Evolutionary conservation across 1,284 basidiomycete genomes (phyloP).

Genomic region (Ceratobasidium sp.): DNA sequence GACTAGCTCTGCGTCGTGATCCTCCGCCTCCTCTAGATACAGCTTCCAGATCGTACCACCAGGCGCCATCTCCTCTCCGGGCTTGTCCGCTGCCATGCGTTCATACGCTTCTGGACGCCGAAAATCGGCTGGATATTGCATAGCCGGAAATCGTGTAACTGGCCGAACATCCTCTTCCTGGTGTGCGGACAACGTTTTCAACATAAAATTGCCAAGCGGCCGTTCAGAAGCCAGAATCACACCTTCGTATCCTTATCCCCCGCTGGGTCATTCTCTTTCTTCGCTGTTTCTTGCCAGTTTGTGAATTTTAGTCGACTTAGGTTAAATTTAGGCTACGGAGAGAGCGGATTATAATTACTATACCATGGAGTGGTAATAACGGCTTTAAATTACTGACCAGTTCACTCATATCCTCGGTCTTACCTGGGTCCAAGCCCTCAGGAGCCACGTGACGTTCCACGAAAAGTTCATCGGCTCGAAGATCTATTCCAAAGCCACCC

Average conservation of each 20-base stretch:
- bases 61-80: not conserved
- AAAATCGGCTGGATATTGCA: not conserved
- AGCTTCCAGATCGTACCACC: not conserved
- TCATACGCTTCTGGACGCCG: conserved; percentile 3
- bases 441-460: no score
- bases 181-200: not conserved
- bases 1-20: not conserved
- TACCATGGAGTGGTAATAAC: no score
- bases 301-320: not conserved
- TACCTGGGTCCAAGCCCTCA: no score
- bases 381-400: no score
- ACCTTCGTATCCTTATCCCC: not conserved
- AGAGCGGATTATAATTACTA: no score
- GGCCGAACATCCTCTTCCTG: no score
- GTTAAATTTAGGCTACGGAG: not conserved
- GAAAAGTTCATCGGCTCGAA: no score
- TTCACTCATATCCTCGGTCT: no score
- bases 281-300: not conserved
- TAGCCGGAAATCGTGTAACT: no score
- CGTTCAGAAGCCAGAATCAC: not conserved
- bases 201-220: not conserved
- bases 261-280: not conserved
- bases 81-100: not conserved
- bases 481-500: no score
- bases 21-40: not conserved